Evolutionary conservation across 2,329 filamentous ascomycete genomes (phyloP).

Genomic region (Acrodontium crateriforme): DNA sequence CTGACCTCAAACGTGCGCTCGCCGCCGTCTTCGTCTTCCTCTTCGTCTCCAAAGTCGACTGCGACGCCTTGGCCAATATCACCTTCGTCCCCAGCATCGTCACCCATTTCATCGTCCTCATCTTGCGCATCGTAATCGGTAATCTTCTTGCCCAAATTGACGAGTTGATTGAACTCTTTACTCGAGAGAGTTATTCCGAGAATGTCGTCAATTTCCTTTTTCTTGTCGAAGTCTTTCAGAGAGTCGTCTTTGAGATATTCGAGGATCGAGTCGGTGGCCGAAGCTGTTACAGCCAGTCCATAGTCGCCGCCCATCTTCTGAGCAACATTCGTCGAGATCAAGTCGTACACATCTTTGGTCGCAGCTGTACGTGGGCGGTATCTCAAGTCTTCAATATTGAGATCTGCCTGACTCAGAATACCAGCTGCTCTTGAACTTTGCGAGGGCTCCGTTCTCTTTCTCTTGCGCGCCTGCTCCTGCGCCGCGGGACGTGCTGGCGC

Average conservation of each 20-base stretch:
- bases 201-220: constrained; percentile 91
- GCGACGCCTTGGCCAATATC: constrained; percentile 95
- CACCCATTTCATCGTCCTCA: constrained; percentile 77
- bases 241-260: constrained; percentile 92
- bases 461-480: constrained; percentile 61
- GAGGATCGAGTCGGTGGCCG: constrained; percentile 80
- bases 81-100: constrained; percentile 48
- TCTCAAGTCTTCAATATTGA: constrained; percentile 77
- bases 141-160: constrained; percentile 96
- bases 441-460: constrained; percentile 59
- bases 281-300: constrained; percentile 77
- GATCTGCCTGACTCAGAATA: constrained; percentile 70
- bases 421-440: constrained; percentile 55
- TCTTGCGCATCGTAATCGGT: constrained; percentile 96
- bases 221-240: constrained; percentile 94
- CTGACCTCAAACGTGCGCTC: constrained; percentile 72
- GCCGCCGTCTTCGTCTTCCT: constrained; percentile 63
- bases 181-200: constrained; percentile 67
- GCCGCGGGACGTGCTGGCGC: constrained; percentile 51
- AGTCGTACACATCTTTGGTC: constrained; percentile 83
- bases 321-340: constrained; percentile 84
- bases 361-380: constrained; percentile 86
- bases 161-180: constrained; percentile 91
- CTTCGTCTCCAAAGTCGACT: constrained; percentile 87
- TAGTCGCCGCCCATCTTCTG: constrained; percentile 86